Percentiles rank a stretch among this genome's conserved stretches.
Conservation (phyloP, 345 rosid genomes). For the Lumnitzera racemosa region DNA sequence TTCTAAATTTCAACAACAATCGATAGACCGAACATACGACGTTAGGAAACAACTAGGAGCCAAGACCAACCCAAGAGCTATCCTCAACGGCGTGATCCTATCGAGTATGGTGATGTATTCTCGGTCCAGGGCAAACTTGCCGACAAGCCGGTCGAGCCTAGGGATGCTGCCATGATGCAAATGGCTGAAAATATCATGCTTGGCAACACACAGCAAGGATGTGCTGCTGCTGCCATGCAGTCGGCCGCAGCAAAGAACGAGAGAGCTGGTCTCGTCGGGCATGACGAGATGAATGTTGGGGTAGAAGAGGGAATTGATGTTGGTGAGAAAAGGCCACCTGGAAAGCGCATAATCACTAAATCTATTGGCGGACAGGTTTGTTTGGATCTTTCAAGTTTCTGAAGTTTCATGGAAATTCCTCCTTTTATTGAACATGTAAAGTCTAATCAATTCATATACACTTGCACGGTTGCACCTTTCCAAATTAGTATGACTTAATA, state of each 20-base stretch:
- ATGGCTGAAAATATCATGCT: constrained; percentile 17
- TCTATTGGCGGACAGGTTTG: constrained; percentile 32
- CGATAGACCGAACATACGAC: no score
- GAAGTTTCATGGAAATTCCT: no score
- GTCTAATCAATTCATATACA: no score
- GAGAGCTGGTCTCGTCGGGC: no score
- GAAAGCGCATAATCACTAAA: constrained; percentile 17
- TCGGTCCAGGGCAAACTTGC: constrained; percentile 15
- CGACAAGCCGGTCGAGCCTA: constrained; percentile 10
- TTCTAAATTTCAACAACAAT: no score
- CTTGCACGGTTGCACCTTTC: no score
- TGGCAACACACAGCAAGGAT: constrained; percentile 15
- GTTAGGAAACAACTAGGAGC: constrained; percentile 16
- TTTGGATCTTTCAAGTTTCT: background rate
- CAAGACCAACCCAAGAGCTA: constrained; percentile 18
- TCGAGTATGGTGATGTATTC: constrained; percentile 23
- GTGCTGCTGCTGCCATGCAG: background rate
- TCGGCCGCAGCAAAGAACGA: no score
- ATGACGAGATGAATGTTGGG: constrained; percentile 7
- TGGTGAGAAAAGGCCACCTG: constrained; percentile 14
- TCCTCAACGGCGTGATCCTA: background rate
- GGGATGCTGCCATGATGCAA: constrained; percentile 26
- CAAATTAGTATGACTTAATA: no score
- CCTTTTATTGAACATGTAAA: no score
- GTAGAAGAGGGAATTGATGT: constrained; percentile 13